Base-by-base conservation (phyloP, 768 basidiomycete species). In the Mycena floridula region DNA sequence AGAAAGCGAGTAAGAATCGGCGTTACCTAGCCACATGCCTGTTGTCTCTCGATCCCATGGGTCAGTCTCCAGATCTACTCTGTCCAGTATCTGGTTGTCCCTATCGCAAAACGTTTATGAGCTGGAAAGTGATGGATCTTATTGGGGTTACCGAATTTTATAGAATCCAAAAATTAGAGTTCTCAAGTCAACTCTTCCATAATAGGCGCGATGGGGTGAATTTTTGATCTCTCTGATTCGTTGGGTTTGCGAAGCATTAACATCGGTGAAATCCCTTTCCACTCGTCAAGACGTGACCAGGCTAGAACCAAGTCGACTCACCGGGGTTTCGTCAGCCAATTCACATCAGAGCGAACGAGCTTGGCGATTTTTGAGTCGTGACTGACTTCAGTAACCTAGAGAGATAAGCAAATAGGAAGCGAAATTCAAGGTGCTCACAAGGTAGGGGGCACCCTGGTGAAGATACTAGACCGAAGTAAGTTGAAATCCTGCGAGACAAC, bases 301-400 rank as follows among this genome's bases (percentile, higher is more conserved):
- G 12, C 6, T 13, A 43, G n/a, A 43, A 21, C 37, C 7, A 32
- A 12, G 4, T 26, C 22, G 24, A 50, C 62, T 40, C 45, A 79
- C 83, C 81, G 73, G 21, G 82, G 84, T 25, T 72, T 74, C 9
- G 92, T 95, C 42, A 79, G 77, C 80, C 88, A 94, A 49, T 85
- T 88, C 49, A 93, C 84, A 48, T 90, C 84, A n/a, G 81, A 74
- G 41, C 77, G 73, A 5, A 81, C 56, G 15, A 90, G 73, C 58
- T 74, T 82, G 1, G 86, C 91, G 42, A 81, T 66, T 57, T 77
- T 84, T 3, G 74, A 61, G 54, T 92, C 89, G 53, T 94, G 92
- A 52, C 77, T 85, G 43, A 94, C 72, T 60, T 91, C 85, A 58
- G 76, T 77, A 46, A 90, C 76, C 86, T 88, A 48, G 25, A 37